Percentiles rank a stretch among this genome's conserved stretches.
Evolutionary conservation across 169 alveolate species (phyloP).

Genomic region (Cryptosporidium baileyi): DNA sequence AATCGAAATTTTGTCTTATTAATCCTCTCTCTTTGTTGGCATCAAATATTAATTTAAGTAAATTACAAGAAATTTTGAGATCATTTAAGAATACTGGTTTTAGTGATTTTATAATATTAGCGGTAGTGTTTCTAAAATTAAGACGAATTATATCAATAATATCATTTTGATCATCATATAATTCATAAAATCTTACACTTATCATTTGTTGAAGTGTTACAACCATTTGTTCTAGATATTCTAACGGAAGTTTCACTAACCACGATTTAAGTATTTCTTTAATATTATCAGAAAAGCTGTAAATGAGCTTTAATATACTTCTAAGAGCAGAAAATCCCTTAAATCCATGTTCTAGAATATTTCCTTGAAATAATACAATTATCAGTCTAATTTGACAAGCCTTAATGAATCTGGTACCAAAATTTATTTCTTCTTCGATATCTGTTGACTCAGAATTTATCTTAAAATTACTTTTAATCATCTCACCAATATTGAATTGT

Average conservation of each 20-base stretch:
- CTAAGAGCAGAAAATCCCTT: conserved; percentile 34
- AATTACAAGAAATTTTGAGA: neutral
- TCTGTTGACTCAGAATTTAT: neutral
- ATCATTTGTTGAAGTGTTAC: conserved; percentile 37
- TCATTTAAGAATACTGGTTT: conserved; percentile 29
- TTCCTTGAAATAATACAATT: conserved; percentile 12
- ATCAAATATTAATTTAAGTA: neutral
- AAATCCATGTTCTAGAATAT: conserved; percentile 41
- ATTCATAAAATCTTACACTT: conserved; percentile 31
- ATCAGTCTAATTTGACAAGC: conserved; percentile 22
- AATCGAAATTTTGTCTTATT: neutral
- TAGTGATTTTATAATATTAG: neutral
- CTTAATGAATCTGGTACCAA: neutral
- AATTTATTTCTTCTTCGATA: neutral
- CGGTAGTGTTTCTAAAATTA: neutral
- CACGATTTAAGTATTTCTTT: conserved; percentile 1
- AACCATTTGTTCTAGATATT: neutral
- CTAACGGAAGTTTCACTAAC: conserved; percentile 16
- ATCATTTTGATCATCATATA: conserved; percentile 1
- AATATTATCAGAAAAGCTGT: neutral
- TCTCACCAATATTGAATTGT: neutral
- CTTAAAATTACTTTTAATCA: neutral
- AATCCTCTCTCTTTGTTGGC: conserved; percentile 34
- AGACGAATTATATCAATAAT: neutral
- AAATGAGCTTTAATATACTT: conserved; percentile 3